Conservation (phyloP, 352 stramenopile genomes). For the Peronospora destructor region DNA sequence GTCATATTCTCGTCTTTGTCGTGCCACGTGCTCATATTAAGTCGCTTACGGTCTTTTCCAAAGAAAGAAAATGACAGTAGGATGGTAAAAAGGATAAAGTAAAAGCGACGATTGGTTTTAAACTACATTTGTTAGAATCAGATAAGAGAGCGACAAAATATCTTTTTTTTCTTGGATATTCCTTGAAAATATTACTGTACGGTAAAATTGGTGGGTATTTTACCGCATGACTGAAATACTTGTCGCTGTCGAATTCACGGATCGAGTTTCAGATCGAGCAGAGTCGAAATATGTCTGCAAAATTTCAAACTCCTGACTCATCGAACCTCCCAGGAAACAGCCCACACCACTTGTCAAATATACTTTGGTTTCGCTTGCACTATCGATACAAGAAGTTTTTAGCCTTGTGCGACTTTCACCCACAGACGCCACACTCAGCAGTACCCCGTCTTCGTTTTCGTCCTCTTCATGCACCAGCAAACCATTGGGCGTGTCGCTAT, state of each 20-base stretch:
- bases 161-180: no score
- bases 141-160: neutral
- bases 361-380: constrained; percentile 14
- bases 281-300: constrained; percentile 72
- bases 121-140: no score
- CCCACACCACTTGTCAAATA: constrained; percentile 30
- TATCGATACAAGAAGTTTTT: constrained; percentile 4
- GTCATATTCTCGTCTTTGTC: neutral
- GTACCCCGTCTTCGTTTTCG: constrained; percentile 63
- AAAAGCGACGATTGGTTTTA: no score
- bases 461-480: constrained; percentile 73
- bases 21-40: neutral
- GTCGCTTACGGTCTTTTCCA: neutral
- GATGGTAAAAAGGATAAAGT: no score
- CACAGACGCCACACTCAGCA: constrained; percentile 62
- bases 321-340: constrained; percentile 46
- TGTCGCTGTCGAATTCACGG: neutral
- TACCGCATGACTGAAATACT: constrained; percentile 22
- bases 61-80: neutral
- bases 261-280: constrained; percentile 9
- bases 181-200: no score
- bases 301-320: constrained; percentile 72
- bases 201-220: neutral
- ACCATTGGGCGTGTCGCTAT: constrained; percentile 49
- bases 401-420: constrained; percentile 20